Evolutionary conservation across 2,329 filamentous ascomycete genomes (phyloP), one percentile per base, ranked within the genome.

Genomic region (Diaporthe eres): DNA sequence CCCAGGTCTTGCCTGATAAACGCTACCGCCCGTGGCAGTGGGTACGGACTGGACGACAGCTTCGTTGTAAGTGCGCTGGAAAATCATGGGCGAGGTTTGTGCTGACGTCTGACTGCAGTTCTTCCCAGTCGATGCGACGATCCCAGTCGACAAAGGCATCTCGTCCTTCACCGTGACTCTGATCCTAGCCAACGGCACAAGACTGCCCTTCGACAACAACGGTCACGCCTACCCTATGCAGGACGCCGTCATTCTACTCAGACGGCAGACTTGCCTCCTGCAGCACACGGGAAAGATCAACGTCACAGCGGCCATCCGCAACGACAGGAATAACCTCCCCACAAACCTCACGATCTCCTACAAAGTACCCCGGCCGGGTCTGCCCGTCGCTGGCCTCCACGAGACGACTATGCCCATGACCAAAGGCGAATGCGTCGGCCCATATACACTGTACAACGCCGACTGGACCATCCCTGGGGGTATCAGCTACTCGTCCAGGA

Each of bases 121-220:
- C 80, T 87, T 84, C 77, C 86, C 84, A 17, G 81, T 87, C 51
- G 77, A 82, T 44, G 77, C 79, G 61, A 82, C 88, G 74, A 87
- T 94, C 79, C 80, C 89, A 78, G 84, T 91, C 80, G 82, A 89
- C 77, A 85, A 88, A 76, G 86, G 92, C 78, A 89, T 94, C 82
- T 87, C 92, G 70, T 86, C 92, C 78, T 89, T 93, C 84, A 19
- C n/a, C 12, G 31, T 70, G n/a, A 31, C n/a, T 17, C 49, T 70
- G 2, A 22, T 70, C 34, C 65, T 70, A 4, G 4, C 65, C 8
- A 55, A 70, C n/a, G 65, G 49, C n/a, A 70, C 49, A 4, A 39
- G 65, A 19, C 81, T 85, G 67, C 80, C 80, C 2, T 86, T 86
- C 77, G 85, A 90, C 79, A 92, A 92, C 79, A 91, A 91, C 77